Conservation (phyloP, 2,329 filamentous ascomycete species). For the Botrytis paeoniae region DNA sequence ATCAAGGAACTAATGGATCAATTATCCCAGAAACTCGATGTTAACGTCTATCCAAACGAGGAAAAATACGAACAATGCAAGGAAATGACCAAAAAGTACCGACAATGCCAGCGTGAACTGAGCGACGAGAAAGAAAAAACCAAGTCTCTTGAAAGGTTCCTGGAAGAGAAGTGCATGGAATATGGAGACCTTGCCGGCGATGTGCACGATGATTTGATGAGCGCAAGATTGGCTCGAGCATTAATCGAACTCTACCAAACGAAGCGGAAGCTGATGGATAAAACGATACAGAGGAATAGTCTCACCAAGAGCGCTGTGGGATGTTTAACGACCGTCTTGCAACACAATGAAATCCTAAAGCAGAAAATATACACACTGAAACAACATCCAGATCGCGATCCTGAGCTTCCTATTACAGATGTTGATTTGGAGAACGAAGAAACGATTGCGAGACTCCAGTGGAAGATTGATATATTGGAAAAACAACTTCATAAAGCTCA, state of each 20-base stretch:
- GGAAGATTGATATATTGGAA: not conserved
- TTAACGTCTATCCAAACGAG: not conserved
- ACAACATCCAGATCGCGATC: not conserved
- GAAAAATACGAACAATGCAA: not conserved
- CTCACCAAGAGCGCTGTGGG: not conserved
- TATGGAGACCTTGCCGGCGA: not conserved
- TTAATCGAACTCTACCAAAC: not conserved
- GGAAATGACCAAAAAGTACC: not conserved
- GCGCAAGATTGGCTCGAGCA: constrained; percentile 1
- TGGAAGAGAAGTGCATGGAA: constrained; percentile 11
- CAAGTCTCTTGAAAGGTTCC: constrained; percentile 2
- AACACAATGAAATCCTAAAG: not conserved
- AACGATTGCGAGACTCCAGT: not conserved
- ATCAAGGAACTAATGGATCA: constrained; percentile 3
- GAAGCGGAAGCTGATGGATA: constrained; percentile 5
- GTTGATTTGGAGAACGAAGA: not conserved
- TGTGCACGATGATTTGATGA: not conserved
- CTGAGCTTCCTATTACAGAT: not conserved
- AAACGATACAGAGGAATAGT: constrained; percentile 9
- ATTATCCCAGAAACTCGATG: not conserved
- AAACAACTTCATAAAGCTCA: not conserved
- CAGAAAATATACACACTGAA: not conserved
- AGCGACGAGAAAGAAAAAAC: constrained; percentile 11
- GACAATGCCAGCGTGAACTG: not conserved
- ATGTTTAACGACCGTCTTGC: not conserved